Evolutionary conservation across 352 stramenopile genomes (phyloP).

Genomic region (Pythium plurisporium): DNA sequence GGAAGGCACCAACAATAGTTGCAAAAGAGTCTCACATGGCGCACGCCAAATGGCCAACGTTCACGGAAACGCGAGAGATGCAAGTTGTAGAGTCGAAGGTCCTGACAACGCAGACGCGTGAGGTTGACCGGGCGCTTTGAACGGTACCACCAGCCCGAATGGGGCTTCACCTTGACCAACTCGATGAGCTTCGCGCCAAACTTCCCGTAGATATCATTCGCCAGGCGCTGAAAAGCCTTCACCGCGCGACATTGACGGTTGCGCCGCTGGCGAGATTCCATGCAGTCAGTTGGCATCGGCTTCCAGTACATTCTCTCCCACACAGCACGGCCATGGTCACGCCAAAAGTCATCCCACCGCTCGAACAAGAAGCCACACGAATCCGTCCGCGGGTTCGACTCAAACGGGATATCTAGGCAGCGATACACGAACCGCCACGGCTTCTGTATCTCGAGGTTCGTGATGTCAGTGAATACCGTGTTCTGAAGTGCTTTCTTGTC

Average conservation of each 20-base stretch:
- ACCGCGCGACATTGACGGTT: slow-evolving; percentile 28
- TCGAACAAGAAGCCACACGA: slow-evolving; percentile 40
- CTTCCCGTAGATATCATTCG: slow-evolving; percentile 23
- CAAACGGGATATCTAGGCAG: slow-evolving; percentile 37
- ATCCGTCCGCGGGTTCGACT: slow-evolving; percentile 21
- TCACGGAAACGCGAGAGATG: slow-evolving; percentile 18
- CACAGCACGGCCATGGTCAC: slow-evolving; percentile 31
- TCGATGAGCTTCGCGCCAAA: slow-evolving; percentile 9
- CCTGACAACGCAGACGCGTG: background rate
- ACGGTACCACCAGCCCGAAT: slow-evolving; percentile 23
- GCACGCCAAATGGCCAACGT: slow-evolving; percentile 15
- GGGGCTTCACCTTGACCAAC: background rate
- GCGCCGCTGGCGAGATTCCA: slow-evolving; percentile 28
- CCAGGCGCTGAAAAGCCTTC: slow-evolving; percentile 29
- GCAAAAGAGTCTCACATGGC: slow-evolving; percentile 2
- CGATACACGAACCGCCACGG: slow-evolving; percentile 44
- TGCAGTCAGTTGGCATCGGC: slow-evolving; percentile 22
- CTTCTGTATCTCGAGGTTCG: slow-evolving; percentile 26
- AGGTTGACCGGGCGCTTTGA: slow-evolving; percentile 9
- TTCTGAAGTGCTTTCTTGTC: background rate
- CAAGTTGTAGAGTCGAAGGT: slow-evolving; percentile 5
- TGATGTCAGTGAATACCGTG: slow-evolving; percentile 1
- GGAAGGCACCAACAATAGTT: slow-evolving; percentile 16
- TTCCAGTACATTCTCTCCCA: slow-evolving; percentile 49
- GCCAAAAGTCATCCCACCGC: slow-evolving; percentile 51